phyloP scores from a whole-genome alignment of 441 rosid species.

The Arabidopsis hybrid region DNA sequence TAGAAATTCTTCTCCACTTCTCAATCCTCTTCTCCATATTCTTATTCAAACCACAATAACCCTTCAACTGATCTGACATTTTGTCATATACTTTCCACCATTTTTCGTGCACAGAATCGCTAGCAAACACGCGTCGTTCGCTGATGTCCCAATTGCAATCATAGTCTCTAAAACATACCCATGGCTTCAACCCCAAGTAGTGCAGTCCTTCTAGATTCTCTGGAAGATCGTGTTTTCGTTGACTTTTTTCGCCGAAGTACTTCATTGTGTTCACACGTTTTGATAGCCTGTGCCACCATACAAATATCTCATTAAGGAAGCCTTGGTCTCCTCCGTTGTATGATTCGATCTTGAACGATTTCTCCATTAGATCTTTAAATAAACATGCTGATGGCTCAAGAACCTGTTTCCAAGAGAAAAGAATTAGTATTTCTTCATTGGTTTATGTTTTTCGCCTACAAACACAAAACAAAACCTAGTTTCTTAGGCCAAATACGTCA shows the following conservation, averaged over 20 bases:
- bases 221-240: conserved; percentile 29
- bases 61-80: conserved; percentile 61
- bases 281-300: conserved; percentile 91
- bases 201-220: conserved; percentile 55
- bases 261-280: conserved; percentile 57
- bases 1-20: conserved; percentile 61
- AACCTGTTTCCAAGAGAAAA: conserved; percentile 27
- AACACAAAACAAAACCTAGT: too few relatives aligned
- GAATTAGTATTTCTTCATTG: not conserved
- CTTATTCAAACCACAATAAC: conserved; percentile 57
- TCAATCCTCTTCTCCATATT: conserved; percentile 50
- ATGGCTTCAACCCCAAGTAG: conserved; percentile 82
- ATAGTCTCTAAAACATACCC: conserved; percentile 85
- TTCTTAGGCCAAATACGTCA: not conserved
- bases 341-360: conserved; percentile 49
- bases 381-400: conserved; percentile 76
- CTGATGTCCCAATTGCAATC: conserved; percentile 87
- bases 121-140: conserved; percentile 52
- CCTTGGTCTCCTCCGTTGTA: conserved; percentile 94
- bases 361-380: conserved; percentile 60
- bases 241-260: conserved; percentile 34
- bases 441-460: not conserved
- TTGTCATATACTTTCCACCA: conserved; percentile 80
- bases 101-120: conserved; percentile 62
- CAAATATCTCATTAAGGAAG: conserved; percentile 70